Percentiles rank a stretch among this genome's conserved stretches.
phyloP scores from a whole-genome alignment of 257 asterid species.

The Solanum medicagineum region DNA sequence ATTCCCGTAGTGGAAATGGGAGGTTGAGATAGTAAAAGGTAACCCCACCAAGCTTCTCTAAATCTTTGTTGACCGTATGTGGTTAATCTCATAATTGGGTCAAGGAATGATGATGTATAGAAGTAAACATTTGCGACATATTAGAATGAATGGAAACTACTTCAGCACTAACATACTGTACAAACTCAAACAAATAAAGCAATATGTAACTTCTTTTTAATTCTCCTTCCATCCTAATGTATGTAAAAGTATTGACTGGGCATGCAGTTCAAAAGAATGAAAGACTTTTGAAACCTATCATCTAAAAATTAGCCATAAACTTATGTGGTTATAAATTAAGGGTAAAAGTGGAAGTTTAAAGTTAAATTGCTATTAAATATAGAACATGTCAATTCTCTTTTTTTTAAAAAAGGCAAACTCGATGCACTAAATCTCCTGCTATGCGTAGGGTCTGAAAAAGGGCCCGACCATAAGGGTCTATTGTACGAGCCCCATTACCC shows the following conservation, averaged over 20 bases:
- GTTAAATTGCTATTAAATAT: too few relatives aligned
- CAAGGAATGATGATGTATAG: constrained; percentile 72
- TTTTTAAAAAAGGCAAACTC: too few relatives aligned
- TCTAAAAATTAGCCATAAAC: too few relatives aligned
- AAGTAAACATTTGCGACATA: constrained; percentile 51
- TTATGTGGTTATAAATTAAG: too few relatives aligned
- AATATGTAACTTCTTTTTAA: neutral
- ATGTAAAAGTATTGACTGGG: neutral
- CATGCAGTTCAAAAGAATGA: too few relatives aligned
- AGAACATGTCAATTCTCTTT: too few relatives aligned
- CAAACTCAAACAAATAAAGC: neutral
- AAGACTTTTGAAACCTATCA: too few relatives aligned
- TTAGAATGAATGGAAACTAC: neutral
- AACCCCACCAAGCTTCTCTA: constrained; percentile 51
- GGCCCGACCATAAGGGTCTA: too few relatives aligned
- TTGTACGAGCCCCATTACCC: neutral
- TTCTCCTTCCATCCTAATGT: too few relatives aligned
- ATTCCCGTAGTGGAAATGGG: constrained; percentile 73
- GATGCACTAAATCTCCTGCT: too few relatives aligned
- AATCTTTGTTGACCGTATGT: constrained; percentile 44
- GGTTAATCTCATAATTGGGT: constrained; percentile 60
- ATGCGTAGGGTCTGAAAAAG: too few relatives aligned
- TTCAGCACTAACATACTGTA: neutral
- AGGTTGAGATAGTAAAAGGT: constrained; percentile 76
- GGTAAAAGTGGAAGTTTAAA: too few relatives aligned